These are phyloP conservation scores for Nitzschia sp. DNA, from an alignment of 108 stramenopile genomes.

Conservation along the genomic window DNA sequence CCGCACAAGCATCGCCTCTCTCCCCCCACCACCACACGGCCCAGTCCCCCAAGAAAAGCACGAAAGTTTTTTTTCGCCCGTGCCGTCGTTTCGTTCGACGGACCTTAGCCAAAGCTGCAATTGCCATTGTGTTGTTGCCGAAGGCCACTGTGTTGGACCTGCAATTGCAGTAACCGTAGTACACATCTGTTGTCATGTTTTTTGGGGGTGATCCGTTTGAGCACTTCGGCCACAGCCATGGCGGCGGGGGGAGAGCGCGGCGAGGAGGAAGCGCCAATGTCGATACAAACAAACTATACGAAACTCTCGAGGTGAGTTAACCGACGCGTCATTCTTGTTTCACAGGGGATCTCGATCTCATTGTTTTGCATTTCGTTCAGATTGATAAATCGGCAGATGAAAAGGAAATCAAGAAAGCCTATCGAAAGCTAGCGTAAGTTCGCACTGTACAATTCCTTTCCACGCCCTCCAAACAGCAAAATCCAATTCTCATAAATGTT, in stretches of 20 bases:
- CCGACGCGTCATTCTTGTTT: no score
- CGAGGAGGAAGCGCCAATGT: conserved; percentile 44
- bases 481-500: background rate
- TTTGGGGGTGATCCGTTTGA: conserved; percentile 88
- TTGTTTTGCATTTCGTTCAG: no score
- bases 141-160: no score
- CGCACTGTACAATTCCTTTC: background rate
- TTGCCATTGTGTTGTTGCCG: no score
- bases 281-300: conserved; percentile 84
- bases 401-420: conserved; percentile 90
- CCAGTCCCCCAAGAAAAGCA: no score
- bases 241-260: conserved; percentile 36
- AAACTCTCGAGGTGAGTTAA: conserved; percentile 85
- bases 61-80: no score
- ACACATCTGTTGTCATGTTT: conserved; percentile 84
- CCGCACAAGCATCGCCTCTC: no score
- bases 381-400: conserved; percentile 70
- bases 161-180: no score
- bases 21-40: no score
- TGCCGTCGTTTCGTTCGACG: no score
- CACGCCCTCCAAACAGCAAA: background rate
- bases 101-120: no score
- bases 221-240: conserved; percentile 65
- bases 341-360: no score
- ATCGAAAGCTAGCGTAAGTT: conserved; percentile 64